phyloP scores from a whole-genome alignment of 2,329 filamentous ascomycete genomes.

The Colletotrichum sp. region DNA sequence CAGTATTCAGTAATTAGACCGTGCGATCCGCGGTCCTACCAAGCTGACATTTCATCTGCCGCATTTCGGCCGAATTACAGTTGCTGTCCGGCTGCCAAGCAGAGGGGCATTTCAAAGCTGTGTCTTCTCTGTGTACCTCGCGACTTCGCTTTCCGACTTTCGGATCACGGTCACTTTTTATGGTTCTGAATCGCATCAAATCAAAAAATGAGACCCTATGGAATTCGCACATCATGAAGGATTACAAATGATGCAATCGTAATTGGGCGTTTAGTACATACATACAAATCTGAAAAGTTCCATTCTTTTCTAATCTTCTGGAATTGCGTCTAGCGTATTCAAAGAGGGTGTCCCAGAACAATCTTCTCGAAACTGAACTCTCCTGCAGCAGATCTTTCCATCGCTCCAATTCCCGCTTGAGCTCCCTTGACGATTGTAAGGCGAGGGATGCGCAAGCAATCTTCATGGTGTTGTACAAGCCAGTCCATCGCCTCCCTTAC shows the following conservation, averaged over 20 bases:
- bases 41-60: background rate
- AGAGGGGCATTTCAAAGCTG: background rate
- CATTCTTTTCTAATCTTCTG: background rate
- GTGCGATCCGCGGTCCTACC: background rate
- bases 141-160: background rate
- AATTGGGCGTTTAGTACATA: fast-evolving
- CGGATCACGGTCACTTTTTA: background rate
- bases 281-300: background rate
- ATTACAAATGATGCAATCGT: background rate
- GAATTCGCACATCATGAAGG: background rate
- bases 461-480: background rate
- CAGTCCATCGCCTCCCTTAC: background rate
- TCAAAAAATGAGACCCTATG: background rate
- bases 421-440: background rate
- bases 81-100: background rate
- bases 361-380: background rate
- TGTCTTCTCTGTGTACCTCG: background rate
- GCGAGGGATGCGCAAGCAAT: background rate
- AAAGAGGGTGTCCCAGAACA: background rate
- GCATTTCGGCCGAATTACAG: background rate
- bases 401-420: background rate
- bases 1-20: background rate
- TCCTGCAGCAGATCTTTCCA: background rate
- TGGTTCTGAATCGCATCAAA: background rate
- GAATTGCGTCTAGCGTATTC: background rate